Evolutionary conservation across 805 yeast species (phyloP).

Genomic region (Candida hispaniensis): DNA sequence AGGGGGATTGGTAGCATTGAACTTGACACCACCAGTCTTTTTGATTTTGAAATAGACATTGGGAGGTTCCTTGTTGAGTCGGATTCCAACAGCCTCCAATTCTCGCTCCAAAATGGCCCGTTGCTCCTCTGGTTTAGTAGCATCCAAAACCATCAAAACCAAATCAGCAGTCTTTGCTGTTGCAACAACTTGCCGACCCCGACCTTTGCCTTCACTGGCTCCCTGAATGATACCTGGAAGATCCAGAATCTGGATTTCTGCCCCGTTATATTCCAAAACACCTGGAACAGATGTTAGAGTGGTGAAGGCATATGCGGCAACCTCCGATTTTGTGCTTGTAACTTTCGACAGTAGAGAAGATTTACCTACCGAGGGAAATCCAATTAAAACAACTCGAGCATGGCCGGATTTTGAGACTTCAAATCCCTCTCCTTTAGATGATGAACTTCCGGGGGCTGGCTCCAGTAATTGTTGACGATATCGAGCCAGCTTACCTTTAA

Average conservation of each 20-base stretch:
- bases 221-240: conserved; percentile 96
- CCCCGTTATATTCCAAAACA: conserved; percentile 87
- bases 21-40: conserved; percentile 84
- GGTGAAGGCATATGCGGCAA: conserved; percentile 92
- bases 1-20: conserved; percentile 73
- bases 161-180: conserved; percentile 93
- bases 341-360: conserved; percentile 82
- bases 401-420: conserved; percentile 95
- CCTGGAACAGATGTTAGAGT: conserved; percentile 96
- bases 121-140: conserved; percentile 88
- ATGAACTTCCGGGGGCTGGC: conserved; percentile 66
- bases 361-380: conserved; percentile 97
- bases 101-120: conserved; percentile 78
- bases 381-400: conserved; percentile 89
- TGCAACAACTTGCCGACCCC: conserved; percentile 94
- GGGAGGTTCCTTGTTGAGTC: conserved; percentile 74
- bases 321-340: conserved; percentile 87
- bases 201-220: conserved; percentile 93
- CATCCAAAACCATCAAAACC: conserved; percentile 87
- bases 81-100: conserved; percentile 85
- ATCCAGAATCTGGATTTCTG: conserved; percentile 95
- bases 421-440: conserved; percentile 73
- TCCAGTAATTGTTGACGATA: conserved; percentile 84
- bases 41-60: conserved; percentile 68
- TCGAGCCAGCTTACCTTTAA: conserved; percentile 90